Evolutionary conservation across 1,284 basidiomycete species (phyloP).

Genomic region (Phellinidium pouzarii): DNA sequence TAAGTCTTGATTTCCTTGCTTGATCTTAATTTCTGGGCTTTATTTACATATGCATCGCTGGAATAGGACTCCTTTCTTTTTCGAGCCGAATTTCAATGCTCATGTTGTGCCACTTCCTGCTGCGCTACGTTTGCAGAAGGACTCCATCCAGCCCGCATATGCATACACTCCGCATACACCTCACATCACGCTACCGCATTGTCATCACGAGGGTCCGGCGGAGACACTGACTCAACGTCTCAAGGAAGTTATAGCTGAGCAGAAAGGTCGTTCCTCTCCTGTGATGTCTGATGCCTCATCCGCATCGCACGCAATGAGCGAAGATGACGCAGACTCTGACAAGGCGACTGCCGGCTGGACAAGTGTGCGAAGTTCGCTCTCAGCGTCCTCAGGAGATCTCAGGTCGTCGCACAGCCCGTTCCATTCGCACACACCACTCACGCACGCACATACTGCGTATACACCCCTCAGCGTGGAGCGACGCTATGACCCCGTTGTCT

Average conservation of each 20-base stretch:
- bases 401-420: neutral
- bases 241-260: slow-evolving; percentile 11
- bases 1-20: slow-evolving; percentile 13
- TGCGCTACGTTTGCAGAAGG: slow-evolving; percentile 41
- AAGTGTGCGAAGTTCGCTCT: slow-evolving; percentile 10
- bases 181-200: slow-evolving; percentile 9
- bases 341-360: slow-evolving; percentile 7
- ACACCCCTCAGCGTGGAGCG: slow-evolving; percentile 14
- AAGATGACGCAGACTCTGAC: slow-evolving; percentile 4
- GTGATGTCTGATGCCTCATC: neutral
- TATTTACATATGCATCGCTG: neutral
- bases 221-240: slow-evolving; percentile 12
- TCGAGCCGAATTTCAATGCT: slow-evolving; percentile 76
- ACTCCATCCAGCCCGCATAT: slow-evolving; percentile 19
- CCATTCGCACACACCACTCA: slow-evolving; percentile 3
- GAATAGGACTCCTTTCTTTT: slow-evolving; percentile 74
- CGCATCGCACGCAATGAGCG: neutral
- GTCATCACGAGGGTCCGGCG: slow-evolving; percentile 16
- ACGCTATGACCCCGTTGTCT: slow-evolving; percentile 48
- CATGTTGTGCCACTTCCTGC: slow-evolving; percentile 52
- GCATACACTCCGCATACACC: slow-evolving; percentile 15
- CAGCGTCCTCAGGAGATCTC: neutral
- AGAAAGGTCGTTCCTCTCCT: slow-evolving; percentile 15
- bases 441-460: slow-evolving; percentile 11
- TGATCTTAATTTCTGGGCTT: neutral